Conservation (phyloP, 768 basidiomycete species). For the Suillus americanus region DNA sequence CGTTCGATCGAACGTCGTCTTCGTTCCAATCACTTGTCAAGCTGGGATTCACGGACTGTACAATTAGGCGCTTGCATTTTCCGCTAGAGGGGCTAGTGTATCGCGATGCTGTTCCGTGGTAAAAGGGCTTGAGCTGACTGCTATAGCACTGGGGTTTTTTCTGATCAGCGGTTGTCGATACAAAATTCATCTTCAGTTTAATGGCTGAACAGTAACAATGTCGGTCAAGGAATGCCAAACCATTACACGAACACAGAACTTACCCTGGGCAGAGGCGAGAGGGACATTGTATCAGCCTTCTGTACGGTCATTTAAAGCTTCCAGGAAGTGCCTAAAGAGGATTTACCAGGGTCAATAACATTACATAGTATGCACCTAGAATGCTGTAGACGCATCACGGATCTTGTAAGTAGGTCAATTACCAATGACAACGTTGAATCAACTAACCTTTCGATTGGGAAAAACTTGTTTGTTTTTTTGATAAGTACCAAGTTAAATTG, state of each 20-base stretch:
- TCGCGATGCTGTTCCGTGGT: conserved; percentile 17
- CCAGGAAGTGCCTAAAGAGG: neutral
- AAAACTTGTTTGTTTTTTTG: neutral
- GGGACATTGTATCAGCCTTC: neutral
- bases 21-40: neutral
- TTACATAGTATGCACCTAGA: neutral
- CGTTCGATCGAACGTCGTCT: neutral
- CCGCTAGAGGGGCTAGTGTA: conserved; percentile 25
- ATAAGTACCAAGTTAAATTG: neutral
- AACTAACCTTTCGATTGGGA: neutral
- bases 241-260: neutral
- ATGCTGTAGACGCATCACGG: neutral
- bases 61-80: conserved; percentile 20
- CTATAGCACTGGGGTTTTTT: conserved; percentile 12
- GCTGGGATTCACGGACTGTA: conserved; percentile 25
- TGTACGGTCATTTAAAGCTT: neutral
- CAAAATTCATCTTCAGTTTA: neutral
- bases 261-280: neutral
- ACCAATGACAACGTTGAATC: too few relatives aligned
- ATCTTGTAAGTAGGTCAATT: neutral
- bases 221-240: neutral
- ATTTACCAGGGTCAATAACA: neutral
- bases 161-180: too few relatives aligned
- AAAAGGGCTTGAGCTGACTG: conserved; percentile 16
- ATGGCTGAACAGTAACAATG: neutral